A percentile compares a stretch with the other conserved stretches of the same genome.
Evolutionary conservation across 805 yeast genomes (phyloP).

Genomic region (Komagataella kurtzmanii): DNA sequence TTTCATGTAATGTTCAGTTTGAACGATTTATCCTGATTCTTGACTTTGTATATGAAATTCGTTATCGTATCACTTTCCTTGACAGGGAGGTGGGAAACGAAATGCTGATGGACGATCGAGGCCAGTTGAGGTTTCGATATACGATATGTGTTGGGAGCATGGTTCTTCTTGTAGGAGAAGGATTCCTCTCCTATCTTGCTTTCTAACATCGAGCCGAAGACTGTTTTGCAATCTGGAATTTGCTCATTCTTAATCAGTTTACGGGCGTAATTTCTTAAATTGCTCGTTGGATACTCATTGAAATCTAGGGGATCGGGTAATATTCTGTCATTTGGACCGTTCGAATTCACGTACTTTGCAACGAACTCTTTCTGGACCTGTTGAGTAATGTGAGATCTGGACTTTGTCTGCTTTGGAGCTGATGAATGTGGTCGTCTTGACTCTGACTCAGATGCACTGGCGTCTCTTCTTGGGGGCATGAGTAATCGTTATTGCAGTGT

Average conservation of each 20-base stretch:
- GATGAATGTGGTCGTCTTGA: constrained; percentile 16
- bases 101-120: constrained; percentile 52
- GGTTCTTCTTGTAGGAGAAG: constrained; percentile 21
- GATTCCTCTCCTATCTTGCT: constrained; percentile 69
- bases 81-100: constrained; percentile 28
- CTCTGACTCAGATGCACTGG: constrained; percentile 16
- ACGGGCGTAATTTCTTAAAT: constrained; percentile 54
- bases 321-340: constrained; percentile 51
- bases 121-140: constrained; percentile 50
- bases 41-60: constrained; percentile 76
- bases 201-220: constrained; percentile 57
- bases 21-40: constrained; percentile 37
- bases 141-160: constrained; percentile 12
- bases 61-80: constrained; percentile 82
- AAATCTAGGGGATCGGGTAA: constrained; percentile 56
- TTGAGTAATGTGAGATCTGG: constrained; percentile 45
- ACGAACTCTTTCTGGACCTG: constrained; percentile 60
- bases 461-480: constrained; percentile 1
- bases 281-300: constrained; percentile 40
- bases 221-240: constrained; percentile 46
- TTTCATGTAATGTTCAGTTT: constrained; percentile 16
- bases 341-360: constrained; percentile 57
- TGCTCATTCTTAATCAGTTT: constrained; percentile 33
- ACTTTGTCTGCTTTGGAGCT: constrained; percentile 30
- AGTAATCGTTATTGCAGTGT: not conserved